A percentile compares a stretch with the other conserved stretches of the same genome.
Conservation (phyloP, 768 basidiomycete genomes). For the Leccinum disarticulatum region DNA sequence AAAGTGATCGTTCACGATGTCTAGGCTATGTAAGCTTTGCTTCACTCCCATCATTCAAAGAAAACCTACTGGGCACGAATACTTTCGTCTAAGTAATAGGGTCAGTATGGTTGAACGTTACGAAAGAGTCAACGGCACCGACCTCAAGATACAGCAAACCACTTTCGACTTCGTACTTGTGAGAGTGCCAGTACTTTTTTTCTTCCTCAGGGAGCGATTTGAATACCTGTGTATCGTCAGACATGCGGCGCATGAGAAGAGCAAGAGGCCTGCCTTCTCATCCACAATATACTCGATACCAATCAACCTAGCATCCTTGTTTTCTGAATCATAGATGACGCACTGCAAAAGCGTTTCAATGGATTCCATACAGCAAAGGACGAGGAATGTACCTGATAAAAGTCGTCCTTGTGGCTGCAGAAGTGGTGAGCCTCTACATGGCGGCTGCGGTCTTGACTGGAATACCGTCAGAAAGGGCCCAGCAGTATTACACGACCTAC, state of each 20-base stretch:
- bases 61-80: constrained; percentile 24
- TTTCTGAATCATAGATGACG: constrained; percentile 43
- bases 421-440: constrained; percentile 46
- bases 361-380: constrained; percentile 10
- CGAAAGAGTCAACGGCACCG: neutral
- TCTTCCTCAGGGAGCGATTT: constrained; percentile 42
- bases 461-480: neutral
- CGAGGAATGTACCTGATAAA: constrained; percentile 37
- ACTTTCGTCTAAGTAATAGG: constrained; percentile 19
- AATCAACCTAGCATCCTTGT: constrained; percentile 46
- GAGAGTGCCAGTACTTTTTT: constrained; percentile 54
- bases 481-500: constrained; percentile 14
- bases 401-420: constrained; percentile 40
- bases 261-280: constrained; percentile 28
- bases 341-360: constrained; percentile 39
- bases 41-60: neutral
- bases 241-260: neutral
- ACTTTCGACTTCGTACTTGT: constrained; percentile 47
- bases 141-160: constrained; percentile 35
- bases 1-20: constrained; percentile 33
- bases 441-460: constrained; percentile 32
- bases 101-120: neutral
- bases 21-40: constrained; percentile 10
- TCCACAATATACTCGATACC: constrained; percentile 54
- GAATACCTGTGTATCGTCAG: constrained; percentile 32